Evolutionary conservation across 2,329 filamentous ascomycete species (phyloP), one percentile per base, ranked within the genome.

Genomic region (Fusarium caatingaense): DNA sequence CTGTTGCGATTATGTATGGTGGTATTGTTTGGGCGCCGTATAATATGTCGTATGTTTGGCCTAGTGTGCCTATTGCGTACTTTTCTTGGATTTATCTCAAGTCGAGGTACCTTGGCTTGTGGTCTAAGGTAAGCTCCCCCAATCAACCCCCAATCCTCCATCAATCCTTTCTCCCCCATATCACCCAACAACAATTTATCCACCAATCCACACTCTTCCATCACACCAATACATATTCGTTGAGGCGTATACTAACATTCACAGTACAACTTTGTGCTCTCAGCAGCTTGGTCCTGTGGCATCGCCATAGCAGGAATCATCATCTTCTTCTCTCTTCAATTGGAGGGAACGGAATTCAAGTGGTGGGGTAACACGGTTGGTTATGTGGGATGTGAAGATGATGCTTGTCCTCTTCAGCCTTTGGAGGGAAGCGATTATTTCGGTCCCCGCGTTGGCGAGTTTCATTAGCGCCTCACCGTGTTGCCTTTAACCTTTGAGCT

Each of bases 201-300:
- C n/a, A n/a, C n/a, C n/a, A n/a, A n/a, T n/a, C n/a, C n/a, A n/a
- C n/a, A n/a, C n/a, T n/a, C n/a, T n/a, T n/a, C n/a, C n/a, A n/a
- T n/a, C n/a, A n/a, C n/a, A n/a, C n/a, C n/a, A n/a, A n/a, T n/a
- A n/a, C n/a, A n/a, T n/a, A n/a, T n/a, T n/a, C n/a, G n/a, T n/a
- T n/a, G n/a, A n/a, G n/a, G n/a, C n/a, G n/a, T n/a, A n/a, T n/a
- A 41, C 64, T 73, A 63, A 65, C 55, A 20, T 2, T 42, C 8
- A 1, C 28, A 84, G 81, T 87, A 87, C 76, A 86, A 86, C 71
- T 87, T 85, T 71, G 84, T 86, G 45, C 79, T 86, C 25, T 85
- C 85, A 10, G 84, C 85, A 18, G 81, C 84, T 16, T 84, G 85
- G 75, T 84, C 81, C 21, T 82, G 82, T 25, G 85, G 82, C 30